Base-by-base conservation (phyloP, 2,329 filamentous ascomycete species). In the Capronia coronata region DNA sequence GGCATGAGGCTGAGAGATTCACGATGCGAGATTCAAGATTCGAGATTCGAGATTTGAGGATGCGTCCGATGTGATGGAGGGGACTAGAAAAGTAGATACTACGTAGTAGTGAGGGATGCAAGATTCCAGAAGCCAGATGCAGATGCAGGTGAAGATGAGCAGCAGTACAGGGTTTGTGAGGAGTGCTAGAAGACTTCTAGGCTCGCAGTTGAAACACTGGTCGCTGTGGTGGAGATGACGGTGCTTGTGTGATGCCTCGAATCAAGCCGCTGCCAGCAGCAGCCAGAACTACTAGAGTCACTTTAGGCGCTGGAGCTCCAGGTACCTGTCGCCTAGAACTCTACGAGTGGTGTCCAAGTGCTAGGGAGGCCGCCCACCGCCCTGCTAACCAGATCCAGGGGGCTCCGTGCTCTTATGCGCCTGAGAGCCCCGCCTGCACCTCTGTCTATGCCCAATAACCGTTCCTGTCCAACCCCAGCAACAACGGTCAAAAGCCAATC, bases 201-300 rank as follows among this genome's bases (percentile, higher is more conserved):
- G 18, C 16, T 27, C 21, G 4, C n/a, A 39, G 29, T 11, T 46
- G 43, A 46, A 46, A 46, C 43, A 29, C 43, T 46, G 43, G 43
- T 18, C 19, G 29, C 43, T 46, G 18, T n/a, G 32, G 43, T 27
- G 22, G 32, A 14, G 27, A n/a, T 37, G n/a, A n/a, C 4, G 13
- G 22, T 16, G 10, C 10, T 10, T 27, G 25, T 5, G n/a, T n/a
- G n/a, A n/a, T n/a, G 16, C 41, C 14, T 6, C 21, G 11, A 41
- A 41, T 19, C 21, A 18, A 16, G 14, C 32, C 13, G 14, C 11
- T n/a, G n/a, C 19, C 35, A 25, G 39, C 25, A 42, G 39, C 25
- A 27, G n/a, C 25, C 10, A 27, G 5, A 27, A 10, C 6, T 10
- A 27, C 39, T 29, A 25, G 21, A 29, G 19, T n/a, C n/a, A 4